Evolutionary conservation across 108 stramenopile genomes (phyloP), one percentile per base, ranked within the genome.

Genomic region (Cyclotella sp.): DNA sequence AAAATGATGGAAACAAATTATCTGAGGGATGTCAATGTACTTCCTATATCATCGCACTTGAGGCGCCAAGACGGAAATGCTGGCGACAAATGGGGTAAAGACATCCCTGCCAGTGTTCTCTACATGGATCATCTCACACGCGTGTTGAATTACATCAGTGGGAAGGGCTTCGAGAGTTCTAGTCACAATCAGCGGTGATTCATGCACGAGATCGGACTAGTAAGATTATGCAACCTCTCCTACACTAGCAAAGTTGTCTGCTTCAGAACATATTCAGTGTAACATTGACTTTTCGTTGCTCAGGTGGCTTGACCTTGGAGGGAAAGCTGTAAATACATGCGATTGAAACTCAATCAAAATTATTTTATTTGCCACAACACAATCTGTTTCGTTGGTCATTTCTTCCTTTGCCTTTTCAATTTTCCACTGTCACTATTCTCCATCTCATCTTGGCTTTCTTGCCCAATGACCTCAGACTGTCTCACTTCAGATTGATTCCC

Each of bases 251-350:
- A 70, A 53, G 43, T 21, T 76, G 39, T 76, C 75, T 29, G 21
- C 26, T 9, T 49, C 42, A 15, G 75, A 81, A 34, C 71, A 75
- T 39, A 29, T 21, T 16, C 30, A 76, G 49, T 81, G 76, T 71
- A 47, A 69, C 43, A 62, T 81, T 18, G 80, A 81, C 64, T 72
- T 81, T 18, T 46, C 29, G 15, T 66, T 81, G 74, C 61, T 81
- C 68, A 63, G 64, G 16, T 76, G 62, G 58, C 51, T 81, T 0
- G 80, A 72, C 22, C 66, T 70, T 40, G 39, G 68, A 54, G 74
- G 53, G 3, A 28, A 70, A 16, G 57, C 67, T 39, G 67, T 76
- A 14, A 3, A 68, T 47, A 76, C 26, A 67, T 68, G 66, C 55
- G 47, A 73, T 24, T 59, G 34, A 34, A 34, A 34, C 34, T 34